Evolutionary conservation across 2,329 filamentous ascomycete genomes (phyloP), one percentile per base, ranked within the genome.

Genomic region (Capronia epimyces): DNA sequence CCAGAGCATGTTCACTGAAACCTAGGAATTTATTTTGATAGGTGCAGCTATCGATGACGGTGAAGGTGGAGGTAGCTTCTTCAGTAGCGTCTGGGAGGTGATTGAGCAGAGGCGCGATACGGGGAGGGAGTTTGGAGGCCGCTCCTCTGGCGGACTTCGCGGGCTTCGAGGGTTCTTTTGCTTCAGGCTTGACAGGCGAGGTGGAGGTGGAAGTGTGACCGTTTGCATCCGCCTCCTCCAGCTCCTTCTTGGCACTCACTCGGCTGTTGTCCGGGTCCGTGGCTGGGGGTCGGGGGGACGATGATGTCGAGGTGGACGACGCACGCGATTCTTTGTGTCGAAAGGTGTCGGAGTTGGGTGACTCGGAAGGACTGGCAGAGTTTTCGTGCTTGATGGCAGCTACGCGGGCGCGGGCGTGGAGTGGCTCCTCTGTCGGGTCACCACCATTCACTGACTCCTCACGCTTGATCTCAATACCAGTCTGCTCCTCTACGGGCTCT

Each of bases 1-100:
- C 93, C 69, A 97, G 77, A 53, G 87, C 91, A 71, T 90, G 87
- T 64, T 96, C 91, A 21, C 93, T 94, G 59, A 85, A 86, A 46
- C 93, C 93, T 72, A 97, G 83, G 60, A 87, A 82, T 69, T 94
- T 96, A 59, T 89, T 89, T 47, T 87, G 89, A 70, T 98, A 98
- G 27, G 87, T 84, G 69, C 91, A 97, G 61, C 88, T 81, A 46
- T 83, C 74, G 57, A 98, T 89, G 45, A 91, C 75, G 60, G 88
- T 81, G 63, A 98, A 98, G 12, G 81, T 81, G 21, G 76, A 73
- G 60, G 80, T 83, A 3, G 93, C 87, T 61, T 93, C 87, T 29
- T 75, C 71, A 2, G 89, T 95, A 59, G 82, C 83, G 68, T 96
- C 85, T 32, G 87, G 84, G 24, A 91, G 73, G 67, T 95, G 77